Evolutionary conservation across 2,329 filamentous ascomycete species (phyloP).

Genomic region (Claviceps humidiphila): DNA sequence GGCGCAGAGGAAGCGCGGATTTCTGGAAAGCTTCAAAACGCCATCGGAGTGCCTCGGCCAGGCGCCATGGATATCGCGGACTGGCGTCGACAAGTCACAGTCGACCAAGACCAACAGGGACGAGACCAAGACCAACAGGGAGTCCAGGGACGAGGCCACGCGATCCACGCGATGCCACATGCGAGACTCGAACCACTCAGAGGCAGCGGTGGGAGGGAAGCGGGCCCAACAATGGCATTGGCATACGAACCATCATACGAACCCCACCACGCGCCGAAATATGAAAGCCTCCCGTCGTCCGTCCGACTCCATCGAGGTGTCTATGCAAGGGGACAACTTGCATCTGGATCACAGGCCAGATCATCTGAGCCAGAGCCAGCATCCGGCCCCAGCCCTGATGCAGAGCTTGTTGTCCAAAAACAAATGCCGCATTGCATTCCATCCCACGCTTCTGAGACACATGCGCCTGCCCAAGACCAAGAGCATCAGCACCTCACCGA

Average conservation of each 20-base stretch:
- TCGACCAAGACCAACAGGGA: not conserved
- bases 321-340: not conserved
- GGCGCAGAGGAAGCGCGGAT: conserved; percentile 3
- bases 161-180: not conserved
- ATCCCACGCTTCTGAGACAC: not conserved
- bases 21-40: conserved; percentile 5
- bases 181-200: not conserved
- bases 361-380: not conserved
- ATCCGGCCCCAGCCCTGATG: too few species aligned
- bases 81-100: not conserved
- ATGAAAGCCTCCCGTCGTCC: not conserved
- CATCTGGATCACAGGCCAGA: not conserved
- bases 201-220: not conserved
- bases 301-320: not conserved
- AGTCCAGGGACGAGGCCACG: too few species aligned
- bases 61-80: conserved; percentile 1
- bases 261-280: not conserved
- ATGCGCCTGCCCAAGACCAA: not conserved
- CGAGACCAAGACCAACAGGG: not conserved
- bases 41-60: not conserved
- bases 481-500: conserved; percentile 16
- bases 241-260: not conserved
- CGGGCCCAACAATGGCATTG: not conserved
- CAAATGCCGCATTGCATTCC: not conserved
- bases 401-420: too few species aligned